A percentile compares a stretch with the other conserved stretches of the same genome.
These are phyloP conservation scores for Atalantia buxifolia DNA, from an alignment of 345 rosid genomes.

Conservation along the genomic window DNA sequence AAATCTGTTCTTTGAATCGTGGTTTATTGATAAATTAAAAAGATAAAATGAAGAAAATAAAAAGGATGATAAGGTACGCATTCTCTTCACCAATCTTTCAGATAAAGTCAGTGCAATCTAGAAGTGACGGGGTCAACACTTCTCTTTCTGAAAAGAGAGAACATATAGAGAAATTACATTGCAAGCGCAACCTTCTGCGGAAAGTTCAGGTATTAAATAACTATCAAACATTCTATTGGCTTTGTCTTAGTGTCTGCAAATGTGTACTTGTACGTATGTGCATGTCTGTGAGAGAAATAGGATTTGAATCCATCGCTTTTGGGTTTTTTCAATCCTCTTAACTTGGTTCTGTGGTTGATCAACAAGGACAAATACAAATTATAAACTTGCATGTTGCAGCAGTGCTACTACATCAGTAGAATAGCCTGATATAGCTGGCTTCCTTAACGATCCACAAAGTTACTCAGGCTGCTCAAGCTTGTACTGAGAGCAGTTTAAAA, in stretches of 20 bases:
- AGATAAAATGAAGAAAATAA: neutral
- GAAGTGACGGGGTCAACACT: slow-evolving; percentile 94
- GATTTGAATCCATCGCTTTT: neutral
- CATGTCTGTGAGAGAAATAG: neutral
- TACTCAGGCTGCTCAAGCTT: slow-evolving; percentile 9
- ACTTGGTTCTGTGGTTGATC: neutral
- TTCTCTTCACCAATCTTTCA: slow-evolving; percentile 27
- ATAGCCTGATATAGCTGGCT: neutral
- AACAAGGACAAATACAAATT: neutral
- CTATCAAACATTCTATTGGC: neutral
- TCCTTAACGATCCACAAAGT: neutral
- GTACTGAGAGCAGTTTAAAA: neutral
- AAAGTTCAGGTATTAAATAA: slow-evolving; percentile 81
- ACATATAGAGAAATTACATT: slow-evolving; percentile 94
- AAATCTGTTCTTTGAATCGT: slow-evolving; percentile 1
- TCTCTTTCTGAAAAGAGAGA: slow-evolving; percentile 93
- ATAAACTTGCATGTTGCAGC: neutral
- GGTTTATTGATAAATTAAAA: neutral
- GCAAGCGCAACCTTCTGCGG: slow-evolving; percentile 90
- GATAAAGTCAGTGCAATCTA: slow-evolving; percentile 96
- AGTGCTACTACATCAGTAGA: neutral
- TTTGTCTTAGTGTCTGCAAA: neutral
- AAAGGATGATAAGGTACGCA: neutral
- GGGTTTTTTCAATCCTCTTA: neutral
- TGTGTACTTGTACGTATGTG: neutral